Percentiles rank a stretch among this genome's conserved stretches.
phyloP scores from a whole-genome alignment of 176 grass and related monocot species.

The Metroxylon sagu region DNA sequence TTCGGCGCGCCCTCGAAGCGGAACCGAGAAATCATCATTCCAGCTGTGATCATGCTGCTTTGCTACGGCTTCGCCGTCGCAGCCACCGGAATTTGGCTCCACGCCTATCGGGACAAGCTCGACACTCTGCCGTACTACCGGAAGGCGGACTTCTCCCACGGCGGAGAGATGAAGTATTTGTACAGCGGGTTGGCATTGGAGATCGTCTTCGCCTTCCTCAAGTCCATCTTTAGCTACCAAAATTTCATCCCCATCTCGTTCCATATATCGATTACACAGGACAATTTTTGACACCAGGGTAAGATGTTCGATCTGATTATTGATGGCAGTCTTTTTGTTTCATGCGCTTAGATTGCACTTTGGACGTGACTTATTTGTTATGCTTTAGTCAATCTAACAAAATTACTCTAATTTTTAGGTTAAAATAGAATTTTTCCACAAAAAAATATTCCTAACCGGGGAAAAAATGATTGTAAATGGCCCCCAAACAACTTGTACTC shows the following conservation, averaged over 20 bases:
- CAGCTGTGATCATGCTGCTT: neutral
- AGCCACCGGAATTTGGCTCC: constrained; percentile 5
- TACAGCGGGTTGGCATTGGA: constrained; percentile 71
- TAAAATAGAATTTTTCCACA: too few relatives aligned
- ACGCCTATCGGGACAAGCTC: neutral
- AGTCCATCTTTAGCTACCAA: constrained; percentile 69
- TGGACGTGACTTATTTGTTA: too few relatives aligned
- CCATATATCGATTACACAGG: constrained; percentile 43
- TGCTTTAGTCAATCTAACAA: too few relatives aligned
- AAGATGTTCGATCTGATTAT: too few relatives aligned
- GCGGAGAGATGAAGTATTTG: constrained; percentile 42
- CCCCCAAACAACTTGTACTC: too few relatives aligned
- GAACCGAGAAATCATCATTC: constrained; percentile 11
- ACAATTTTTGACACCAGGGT: too few relatives aligned
- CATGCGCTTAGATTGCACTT: too few relatives aligned
- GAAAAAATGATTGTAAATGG: too few relatives aligned
- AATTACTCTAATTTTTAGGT: too few relatives aligned
- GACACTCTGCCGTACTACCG: neutral
- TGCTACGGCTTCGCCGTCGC: neutral
- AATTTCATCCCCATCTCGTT: constrained; percentile 88
- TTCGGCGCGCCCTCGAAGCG: constrained; percentile 7
- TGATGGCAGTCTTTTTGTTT: too few relatives aligned
- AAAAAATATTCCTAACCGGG: too few relatives aligned
- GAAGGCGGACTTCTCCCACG: constrained; percentile 56
- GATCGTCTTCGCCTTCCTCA: constrained; percentile 66